These are phyloP conservation scores for Pelargonium myrrhifolium DNA, from an alignment of 441 rosid species.

Conservation along the genomic window DNA sequence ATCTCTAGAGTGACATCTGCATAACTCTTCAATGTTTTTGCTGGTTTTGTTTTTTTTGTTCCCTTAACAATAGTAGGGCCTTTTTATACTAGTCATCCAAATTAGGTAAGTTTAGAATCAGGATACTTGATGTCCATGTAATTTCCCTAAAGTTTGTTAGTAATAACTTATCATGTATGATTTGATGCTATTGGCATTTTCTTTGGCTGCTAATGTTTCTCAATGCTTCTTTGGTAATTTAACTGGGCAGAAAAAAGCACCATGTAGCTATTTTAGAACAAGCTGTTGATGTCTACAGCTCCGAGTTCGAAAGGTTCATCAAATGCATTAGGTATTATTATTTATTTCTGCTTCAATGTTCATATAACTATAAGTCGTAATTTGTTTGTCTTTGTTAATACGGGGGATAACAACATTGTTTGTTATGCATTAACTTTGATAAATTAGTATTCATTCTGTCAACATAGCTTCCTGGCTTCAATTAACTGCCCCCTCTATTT, in stretches of 20 bases:
- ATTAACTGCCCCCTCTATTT: no score
- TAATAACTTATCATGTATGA: background rate
- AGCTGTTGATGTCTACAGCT: conserved; percentile 60
- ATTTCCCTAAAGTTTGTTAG: background rate
- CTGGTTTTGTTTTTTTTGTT: background rate
- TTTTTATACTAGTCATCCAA: background rate
- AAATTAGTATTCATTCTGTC: no score
- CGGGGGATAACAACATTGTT: background rate
- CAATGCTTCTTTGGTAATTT: conserved; percentile 13
- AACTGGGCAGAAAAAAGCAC: conserved; percentile 42
- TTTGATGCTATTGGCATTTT: conserved; percentile 10
- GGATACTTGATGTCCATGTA: background rate
- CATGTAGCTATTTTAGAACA: conserved; percentile 54
- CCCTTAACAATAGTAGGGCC: background rate
- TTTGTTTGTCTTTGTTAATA: background rate
- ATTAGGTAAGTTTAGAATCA: background rate
- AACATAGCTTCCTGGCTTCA: no score
- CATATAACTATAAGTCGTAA: no score
- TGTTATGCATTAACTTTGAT: no score
- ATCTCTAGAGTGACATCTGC: background rate
- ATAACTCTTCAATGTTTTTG: background rate
- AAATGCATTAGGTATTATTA: conserved; percentile 60
- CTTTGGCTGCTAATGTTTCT: conserved; percentile 22
- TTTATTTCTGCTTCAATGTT: no score
- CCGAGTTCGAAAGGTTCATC: conserved; percentile 76